Conservation (phyloP, 495 filamentous ascomycete genomes). For the Penicillium lividum region DNA sequence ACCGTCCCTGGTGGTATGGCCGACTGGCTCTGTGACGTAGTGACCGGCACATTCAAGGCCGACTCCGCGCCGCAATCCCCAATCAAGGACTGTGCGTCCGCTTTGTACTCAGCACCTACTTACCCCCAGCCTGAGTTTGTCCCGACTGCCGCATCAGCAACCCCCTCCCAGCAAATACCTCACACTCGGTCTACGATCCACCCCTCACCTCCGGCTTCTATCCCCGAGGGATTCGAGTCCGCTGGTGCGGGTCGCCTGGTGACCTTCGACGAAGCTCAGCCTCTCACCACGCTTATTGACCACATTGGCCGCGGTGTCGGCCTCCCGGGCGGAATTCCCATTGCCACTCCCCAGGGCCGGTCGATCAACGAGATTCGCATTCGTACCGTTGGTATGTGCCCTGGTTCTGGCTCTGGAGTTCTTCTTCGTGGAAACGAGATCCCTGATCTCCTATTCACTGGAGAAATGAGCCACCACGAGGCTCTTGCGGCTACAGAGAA, state of each 20-base stretch:
- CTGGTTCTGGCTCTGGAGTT: constrained; percentile 76
- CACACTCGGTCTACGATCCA: constrained; percentile 58
- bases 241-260: constrained; percentile 80
- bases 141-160: constrained; percentile 22
- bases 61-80: constrained; percentile 8
- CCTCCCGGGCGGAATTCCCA: constrained; percentile 63
- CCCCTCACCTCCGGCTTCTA: constrained; percentile 40
- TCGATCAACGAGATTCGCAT: constrained; percentile 57
- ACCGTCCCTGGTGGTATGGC: constrained; percentile 83
- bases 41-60: constrained; percentile 54
- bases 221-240: constrained; percentile 58
- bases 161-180: constrained; percentile 40
- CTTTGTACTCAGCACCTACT: constrained; percentile 43
- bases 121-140: constrained; percentile 36
- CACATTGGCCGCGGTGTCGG: constrained; percentile 59
- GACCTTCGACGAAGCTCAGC: constrained; percentile 57
- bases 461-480: constrained; percentile 91
- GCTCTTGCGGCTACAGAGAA: constrained; percentile 81
- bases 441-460: constrained; percentile 80
- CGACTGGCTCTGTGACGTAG: constrained; percentile 92
- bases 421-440: constrained; percentile 62
- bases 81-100: constrained; percentile 24
- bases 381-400: constrained; percentile 68
- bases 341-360: constrained; percentile 64
- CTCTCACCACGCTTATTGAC: constrained; percentile 62